phyloP scores from a whole-genome alignment of 2,329 filamentous ascomycete species.

The Metarhizium brunneum region DNA sequence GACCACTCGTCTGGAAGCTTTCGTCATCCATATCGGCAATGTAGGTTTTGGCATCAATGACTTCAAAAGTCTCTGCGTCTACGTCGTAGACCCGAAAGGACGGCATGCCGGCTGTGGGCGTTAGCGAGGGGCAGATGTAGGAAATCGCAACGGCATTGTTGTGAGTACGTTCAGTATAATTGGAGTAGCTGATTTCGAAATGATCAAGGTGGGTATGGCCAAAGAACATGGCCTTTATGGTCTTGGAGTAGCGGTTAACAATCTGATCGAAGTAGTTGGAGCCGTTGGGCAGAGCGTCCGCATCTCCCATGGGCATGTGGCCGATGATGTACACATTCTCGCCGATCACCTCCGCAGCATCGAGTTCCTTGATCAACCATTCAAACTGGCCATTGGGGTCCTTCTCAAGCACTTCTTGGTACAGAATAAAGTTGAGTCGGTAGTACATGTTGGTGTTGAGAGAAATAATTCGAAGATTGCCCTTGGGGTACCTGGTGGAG shows the following conservation, averaged over 20 bases:
- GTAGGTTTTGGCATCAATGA: slow-evolving; percentile 44
- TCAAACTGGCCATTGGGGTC: slow-evolving; percentile 43
- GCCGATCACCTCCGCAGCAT: slow-evolving; percentile 37
- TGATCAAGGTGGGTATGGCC: slow-evolving; percentile 48
- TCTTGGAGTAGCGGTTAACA: slow-evolving; percentile 39
- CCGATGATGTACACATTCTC: slow-evolving; percentile 47
- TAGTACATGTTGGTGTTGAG: slow-evolving; percentile 53
- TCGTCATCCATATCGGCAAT: slow-evolving; percentile 39
- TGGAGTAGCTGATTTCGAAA: slow-evolving; percentile 44
- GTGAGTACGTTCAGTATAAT: slow-evolving; percentile 31
- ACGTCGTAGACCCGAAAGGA: slow-evolving; percentile 49
- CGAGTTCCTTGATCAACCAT: slow-evolving; percentile 44
- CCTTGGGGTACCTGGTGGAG: slow-evolving; percentile 32
- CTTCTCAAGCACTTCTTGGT: slow-evolving; percentile 33
- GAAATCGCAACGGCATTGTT: slow-evolving; percentile 36
- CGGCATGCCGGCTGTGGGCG: slow-evolving; percentile 43
- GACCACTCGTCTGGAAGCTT: slow-evolving; percentile 30
- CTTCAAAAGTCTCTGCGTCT: slow-evolving; percentile 44
- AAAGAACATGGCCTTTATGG: slow-evolving; percentile 46
- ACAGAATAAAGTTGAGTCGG: slow-evolving; percentile 47
- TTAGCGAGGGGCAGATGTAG: slow-evolving; percentile 43
- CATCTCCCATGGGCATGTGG: slow-evolving; percentile 42
- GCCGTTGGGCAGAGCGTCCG: slow-evolving; percentile 40
- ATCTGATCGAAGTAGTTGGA: slow-evolving; percentile 44
- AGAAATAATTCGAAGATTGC: slow-evolving; percentile 46